Percentiles rank a stretch among this genome's conserved stretches.
Evolutionary conservation across 2,329 filamentous ascomycete genomes (phyloP).

Genomic region (Colletotrichum incanum): DNA sequence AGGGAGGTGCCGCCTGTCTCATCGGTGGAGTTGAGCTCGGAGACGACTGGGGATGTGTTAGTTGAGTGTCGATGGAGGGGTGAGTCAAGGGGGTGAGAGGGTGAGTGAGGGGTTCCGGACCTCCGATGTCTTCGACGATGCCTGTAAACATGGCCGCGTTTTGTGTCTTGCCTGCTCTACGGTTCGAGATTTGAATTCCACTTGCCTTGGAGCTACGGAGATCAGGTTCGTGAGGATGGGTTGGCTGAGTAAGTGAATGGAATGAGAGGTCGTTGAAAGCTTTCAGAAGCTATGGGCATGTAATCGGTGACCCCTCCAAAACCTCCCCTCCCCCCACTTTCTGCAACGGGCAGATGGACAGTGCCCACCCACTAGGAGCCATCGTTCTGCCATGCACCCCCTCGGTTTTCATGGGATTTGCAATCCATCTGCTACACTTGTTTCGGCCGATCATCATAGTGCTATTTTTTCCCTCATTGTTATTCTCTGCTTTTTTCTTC

Average conservation of each 20-base stretch:
- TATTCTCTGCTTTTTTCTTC: no score
- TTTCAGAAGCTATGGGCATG: slow-evolving; percentile 29
- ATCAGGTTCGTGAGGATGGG: not conserved
- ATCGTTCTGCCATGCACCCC: slow-evolving; percentile 1
- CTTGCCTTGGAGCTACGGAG: not conserved
- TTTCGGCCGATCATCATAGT: not conserved
- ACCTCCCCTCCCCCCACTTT: slow-evolving; percentile 32
- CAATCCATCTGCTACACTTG: not conserved
- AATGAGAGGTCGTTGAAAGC: slow-evolving; percentile 24
- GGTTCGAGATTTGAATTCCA: no score
- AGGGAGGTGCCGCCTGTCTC: slow-evolving; percentile 90
- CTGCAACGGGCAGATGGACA: slow-evolving; percentile 19
- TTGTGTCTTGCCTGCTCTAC: not conserved
- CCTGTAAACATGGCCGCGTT: slow-evolving; percentile 87
- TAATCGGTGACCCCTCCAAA: slow-evolving; percentile 29
- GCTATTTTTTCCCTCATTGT: no score
- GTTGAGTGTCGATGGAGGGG: slow-evolving; percentile 37
- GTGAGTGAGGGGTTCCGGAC: slow-evolving; percentile 67
- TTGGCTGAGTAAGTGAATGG: slow-evolving; percentile 4
- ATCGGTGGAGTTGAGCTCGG: slow-evolving; percentile 85
- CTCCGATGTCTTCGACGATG: slow-evolving; percentile 92
- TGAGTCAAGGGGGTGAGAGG: slow-evolving; percentile 10
- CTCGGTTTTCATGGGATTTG: not conserved
- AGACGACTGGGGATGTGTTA: slow-evolving; percentile 75
- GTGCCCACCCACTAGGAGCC: slow-evolving; percentile 15